Evolutionary conservation across 1,284 basidiomycete species (phyloP).

Genomic region (Phenoliferia sp.): DNA sequence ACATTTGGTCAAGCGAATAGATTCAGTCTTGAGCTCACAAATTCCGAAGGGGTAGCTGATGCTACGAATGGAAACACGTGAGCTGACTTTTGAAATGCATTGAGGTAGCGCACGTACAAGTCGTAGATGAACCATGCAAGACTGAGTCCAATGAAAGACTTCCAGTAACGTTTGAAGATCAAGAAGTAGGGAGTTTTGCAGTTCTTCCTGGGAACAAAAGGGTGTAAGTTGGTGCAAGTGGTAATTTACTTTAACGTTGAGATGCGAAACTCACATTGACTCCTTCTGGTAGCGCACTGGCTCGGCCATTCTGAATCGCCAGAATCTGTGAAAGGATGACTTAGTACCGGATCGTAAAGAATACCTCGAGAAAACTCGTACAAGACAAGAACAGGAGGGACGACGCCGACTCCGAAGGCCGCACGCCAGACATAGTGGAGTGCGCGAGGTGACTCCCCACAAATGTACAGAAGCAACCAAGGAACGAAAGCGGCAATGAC

Average conservation of each 20-base stretch:
- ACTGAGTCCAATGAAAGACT: slow-evolving; percentile 61
- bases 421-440: slow-evolving; percentile 67
- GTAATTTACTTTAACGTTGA: neutral
- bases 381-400: slow-evolving; percentile 56
- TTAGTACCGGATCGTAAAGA: neutral
- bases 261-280: slow-evolving; percentile 51
- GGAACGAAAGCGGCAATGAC: slow-evolving; percentile 74
- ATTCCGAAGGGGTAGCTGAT: slow-evolving; percentile 9
- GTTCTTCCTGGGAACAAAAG: slow-evolving; percentile 46
- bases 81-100: neutral
- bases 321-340: slow-evolving; percentile 59
- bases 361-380: neutral
- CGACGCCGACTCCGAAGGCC: slow-evolving; percentile 77
- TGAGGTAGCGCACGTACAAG: slow-evolving; percentile 42
- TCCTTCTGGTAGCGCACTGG: slow-evolving; percentile 64
- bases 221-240: neutral
- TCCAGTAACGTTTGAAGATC: slow-evolving; percentile 75
- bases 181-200: slow-evolving; percentile 68
- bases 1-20: neutral
- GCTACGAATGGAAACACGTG: no score
- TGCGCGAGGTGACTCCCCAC: slow-evolving; percentile 71
- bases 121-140: slow-evolving; percentile 81
- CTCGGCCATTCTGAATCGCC: slow-evolving; percentile 78
- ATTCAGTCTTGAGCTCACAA: neutral
- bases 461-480: slow-evolving; percentile 81